These are phyloP conservation scores for Beta macrorhiza DNA, from an alignment of 179 eudicot species.

Conservation along the genomic window DNA sequence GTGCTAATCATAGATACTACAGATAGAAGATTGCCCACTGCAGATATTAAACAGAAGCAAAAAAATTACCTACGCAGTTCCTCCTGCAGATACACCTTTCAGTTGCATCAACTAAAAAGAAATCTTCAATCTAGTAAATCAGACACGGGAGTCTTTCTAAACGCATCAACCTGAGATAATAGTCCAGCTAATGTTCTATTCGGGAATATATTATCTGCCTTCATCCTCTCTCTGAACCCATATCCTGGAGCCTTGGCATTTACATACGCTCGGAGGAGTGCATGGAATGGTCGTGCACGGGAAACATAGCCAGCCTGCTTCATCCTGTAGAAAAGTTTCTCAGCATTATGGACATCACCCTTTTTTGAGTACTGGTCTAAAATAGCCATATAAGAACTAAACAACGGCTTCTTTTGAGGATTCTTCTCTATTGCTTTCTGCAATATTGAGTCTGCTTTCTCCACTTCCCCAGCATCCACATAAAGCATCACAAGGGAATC, in stretches of 20 bases:
- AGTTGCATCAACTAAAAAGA: background rate
- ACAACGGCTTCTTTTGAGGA: constrained; percentile 45
- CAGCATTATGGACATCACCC: constrained; percentile 78
- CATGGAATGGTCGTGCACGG: constrained; percentile 40
- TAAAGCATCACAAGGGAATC: constrained; percentile 79
- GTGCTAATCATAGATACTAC: background rate
- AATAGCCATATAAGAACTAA: constrained; percentile 46
- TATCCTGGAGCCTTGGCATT: constrained; percentile 67
- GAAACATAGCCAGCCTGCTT: constrained; percentile 58
- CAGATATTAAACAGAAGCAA: background rate
- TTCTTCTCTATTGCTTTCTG: constrained; percentile 52
- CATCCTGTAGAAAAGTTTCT: constrained; percentile 65
- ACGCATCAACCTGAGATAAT: constrained; percentile 49
- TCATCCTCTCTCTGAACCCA: constrained; percentile 70
- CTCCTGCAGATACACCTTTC: background rate
- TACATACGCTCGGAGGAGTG: constrained; percentile 52
- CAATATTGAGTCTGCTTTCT: constrained; percentile 75
- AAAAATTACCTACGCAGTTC: background rate
- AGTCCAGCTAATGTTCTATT: constrained; percentile 35
- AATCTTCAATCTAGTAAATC: constrained; percentile 59
- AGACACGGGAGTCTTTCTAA: constrained; percentile 47
- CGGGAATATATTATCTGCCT: constrained; percentile 64
- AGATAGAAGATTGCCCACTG: constrained; percentile 10
- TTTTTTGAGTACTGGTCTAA: constrained; percentile 66
- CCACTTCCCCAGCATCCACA: constrained; percentile 75